These are phyloP conservation scores for Backusella psychrophila DNA, from an alignment of 192 early-diverging fungal genomes.

Conservation along the genomic window DNA sequence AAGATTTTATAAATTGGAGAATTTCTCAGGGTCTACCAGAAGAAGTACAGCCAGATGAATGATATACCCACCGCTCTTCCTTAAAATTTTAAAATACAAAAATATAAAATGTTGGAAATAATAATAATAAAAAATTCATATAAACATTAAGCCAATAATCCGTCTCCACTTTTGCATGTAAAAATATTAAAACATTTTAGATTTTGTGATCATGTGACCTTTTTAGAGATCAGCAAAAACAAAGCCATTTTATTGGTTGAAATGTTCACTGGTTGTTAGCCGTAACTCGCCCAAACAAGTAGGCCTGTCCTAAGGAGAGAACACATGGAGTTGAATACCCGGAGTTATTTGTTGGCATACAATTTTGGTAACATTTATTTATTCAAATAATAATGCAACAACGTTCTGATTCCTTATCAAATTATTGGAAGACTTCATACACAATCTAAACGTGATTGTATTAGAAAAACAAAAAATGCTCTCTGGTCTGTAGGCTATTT, in stretches of 20 bases:
- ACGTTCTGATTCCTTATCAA: neutral
- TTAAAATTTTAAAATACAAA: neutral
- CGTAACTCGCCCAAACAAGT: neutral
- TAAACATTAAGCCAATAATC: neutral
- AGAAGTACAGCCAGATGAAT: conserved; percentile 15
- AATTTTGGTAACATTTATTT: conserved; percentile 2
- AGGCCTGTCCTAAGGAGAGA: neutral
- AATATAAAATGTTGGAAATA: neutral
- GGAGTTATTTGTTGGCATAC: neutral
- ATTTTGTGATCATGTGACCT: neutral
- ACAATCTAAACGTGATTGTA: neutral
- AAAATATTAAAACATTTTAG: neutral
- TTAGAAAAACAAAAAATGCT: neutral
- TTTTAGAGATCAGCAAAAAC: neutral
- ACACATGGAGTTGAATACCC: neutral
- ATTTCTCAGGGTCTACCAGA: conserved; percentile 8
- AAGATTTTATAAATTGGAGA: conserved; percentile 27
- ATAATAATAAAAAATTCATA: neutral
- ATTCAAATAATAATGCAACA: neutral
- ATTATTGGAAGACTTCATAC: neutral
- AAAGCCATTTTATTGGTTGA: neutral
- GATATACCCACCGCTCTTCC: neutral
- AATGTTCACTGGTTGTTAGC: neutral
- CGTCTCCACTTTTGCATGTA: conserved; percentile 1
- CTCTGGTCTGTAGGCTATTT: neutral